These are phyloP conservation scores for Yamadazyma ubonensis DNA, from an alignment of 805 yeast species.

Conservation along the genomic window DNA sequence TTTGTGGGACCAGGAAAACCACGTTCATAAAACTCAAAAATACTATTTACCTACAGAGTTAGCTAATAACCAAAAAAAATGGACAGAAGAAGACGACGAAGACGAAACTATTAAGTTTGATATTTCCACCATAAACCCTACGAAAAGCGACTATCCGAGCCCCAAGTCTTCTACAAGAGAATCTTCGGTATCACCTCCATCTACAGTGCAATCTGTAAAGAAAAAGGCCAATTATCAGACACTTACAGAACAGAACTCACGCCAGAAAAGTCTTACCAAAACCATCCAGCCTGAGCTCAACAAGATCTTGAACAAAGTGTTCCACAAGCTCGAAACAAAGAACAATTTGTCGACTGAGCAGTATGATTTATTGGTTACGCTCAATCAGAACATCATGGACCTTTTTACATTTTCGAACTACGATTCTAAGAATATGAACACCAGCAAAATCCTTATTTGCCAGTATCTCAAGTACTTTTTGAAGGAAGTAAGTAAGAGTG, in stretches of 20 bases:
- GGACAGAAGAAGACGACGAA: constrained; percentile 18
- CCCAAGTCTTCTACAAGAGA: constrained; percentile 20
- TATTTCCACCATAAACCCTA: constrained; percentile 29
- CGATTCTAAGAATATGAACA: constrained; percentile 14
- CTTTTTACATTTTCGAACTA: constrained; percentile 23
- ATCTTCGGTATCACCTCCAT: constrained; percentile 21
- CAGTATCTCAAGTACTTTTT: constrained; percentile 41
- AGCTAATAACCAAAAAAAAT: constrained; percentile 30
- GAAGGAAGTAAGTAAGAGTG: constrained; percentile 32
- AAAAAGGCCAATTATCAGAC: constrained; percentile 11
- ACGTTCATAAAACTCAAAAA: constrained; percentile 27
- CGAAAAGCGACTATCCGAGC: constrained; percentile 11
- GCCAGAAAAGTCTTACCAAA: constrained; percentile 18
- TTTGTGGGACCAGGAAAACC: constrained; percentile 41
- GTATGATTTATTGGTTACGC: constrained; percentile 35
- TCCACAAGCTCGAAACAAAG: constrained; percentile 36
- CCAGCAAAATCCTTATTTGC: constrained; percentile 29
- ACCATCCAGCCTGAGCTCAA: constrained; percentile 27
- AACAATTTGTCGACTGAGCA: constrained; percentile 32
- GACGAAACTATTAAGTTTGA: constrained; percentile 32
- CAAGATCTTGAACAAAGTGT: constrained; percentile 41
- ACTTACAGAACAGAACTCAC: constrained; percentile 12
- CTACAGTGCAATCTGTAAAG: constrained; percentile 3
- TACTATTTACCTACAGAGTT: constrained; percentile 40
- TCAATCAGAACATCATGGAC: constrained; percentile 35